These are phyloP conservation scores for Penicillium diatomitis DNA, from an alignment of 495 filamentous ascomycete genomes.

Conservation along the genomic window DNA sequence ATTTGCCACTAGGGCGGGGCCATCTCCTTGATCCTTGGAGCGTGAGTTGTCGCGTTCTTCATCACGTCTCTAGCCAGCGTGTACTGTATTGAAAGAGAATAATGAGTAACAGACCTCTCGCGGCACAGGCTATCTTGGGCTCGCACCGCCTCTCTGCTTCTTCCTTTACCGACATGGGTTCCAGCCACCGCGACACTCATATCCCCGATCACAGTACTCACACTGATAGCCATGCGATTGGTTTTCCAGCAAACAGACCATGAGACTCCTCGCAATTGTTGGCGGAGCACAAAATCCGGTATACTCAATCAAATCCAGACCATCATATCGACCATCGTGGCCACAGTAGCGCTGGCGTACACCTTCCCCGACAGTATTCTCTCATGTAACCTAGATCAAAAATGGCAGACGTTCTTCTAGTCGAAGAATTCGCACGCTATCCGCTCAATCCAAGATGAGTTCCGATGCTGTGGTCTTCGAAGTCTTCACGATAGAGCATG, in stretches of 20 bases:
- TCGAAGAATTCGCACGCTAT: no score
- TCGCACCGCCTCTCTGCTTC: slow-evolving; percentile 11
- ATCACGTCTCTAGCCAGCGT: slow-evolving; percentile 1
- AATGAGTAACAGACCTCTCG: slow-evolving; percentile 1
- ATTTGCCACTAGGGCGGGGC: neutral
- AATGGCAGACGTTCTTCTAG: no score
- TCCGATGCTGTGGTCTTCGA: no score
- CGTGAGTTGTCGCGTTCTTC: slow-evolving; percentile 6
- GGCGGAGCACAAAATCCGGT: slow-evolving; percentile 1
- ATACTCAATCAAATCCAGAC: slow-evolving; percentile 27
- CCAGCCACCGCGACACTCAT: slow-evolving; percentile 19
- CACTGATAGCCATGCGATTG: slow-evolving; percentile 3
- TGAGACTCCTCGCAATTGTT: neutral
- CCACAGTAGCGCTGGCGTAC: slow-evolving; percentile 47
- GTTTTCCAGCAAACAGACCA: slow-evolving; percentile 1
- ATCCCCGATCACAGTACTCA: slow-evolving; percentile 7
- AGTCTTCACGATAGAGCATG: no score
- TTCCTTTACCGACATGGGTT: slow-evolving; percentile 21
- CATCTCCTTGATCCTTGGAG: slow-evolving; percentile 14
- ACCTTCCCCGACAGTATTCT: slow-evolving; percentile 37
- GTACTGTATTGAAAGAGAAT: slow-evolving; percentile 1
- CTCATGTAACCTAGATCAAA: slow-evolving; percentile 40
- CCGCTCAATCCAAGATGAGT: no score
- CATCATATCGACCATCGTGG: slow-evolving; percentile 42
- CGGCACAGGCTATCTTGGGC: slow-evolving; percentile 21